A percentile compares a stretch with the other conserved stretches of the same genome.
Conservation (phyloP, 176 grass and related monocot species). For the Carex scoparia region DNA sequence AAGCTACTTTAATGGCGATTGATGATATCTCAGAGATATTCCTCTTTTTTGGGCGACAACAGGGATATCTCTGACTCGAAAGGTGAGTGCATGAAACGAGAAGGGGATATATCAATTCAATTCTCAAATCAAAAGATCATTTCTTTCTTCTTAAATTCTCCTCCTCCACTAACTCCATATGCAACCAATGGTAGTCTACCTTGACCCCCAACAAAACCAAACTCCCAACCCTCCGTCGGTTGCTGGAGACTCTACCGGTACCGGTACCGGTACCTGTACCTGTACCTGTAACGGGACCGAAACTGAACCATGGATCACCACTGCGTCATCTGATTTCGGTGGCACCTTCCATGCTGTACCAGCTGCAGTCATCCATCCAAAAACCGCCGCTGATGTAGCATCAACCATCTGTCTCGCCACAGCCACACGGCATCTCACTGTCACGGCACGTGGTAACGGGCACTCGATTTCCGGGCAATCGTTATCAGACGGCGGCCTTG, state of each 20-base stretch:
- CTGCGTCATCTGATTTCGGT: constrained; percentile 72
- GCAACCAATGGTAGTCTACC: constrained; percentile 16
- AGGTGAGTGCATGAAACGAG: constrained; percentile 8
- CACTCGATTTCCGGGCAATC: constrained; percentile 85
- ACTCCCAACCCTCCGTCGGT: constrained; percentile 12
- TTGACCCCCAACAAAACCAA: constrained; percentile 19
- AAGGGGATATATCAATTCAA: constrained; percentile 6
- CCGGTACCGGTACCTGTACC: neutral
- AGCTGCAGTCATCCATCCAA: constrained; percentile 45
- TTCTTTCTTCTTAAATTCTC: neutral
- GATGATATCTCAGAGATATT: constrained; percentile 16
- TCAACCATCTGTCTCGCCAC: constrained; percentile 41
- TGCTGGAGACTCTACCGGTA: neutral
- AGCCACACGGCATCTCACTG: constrained; percentile 33
- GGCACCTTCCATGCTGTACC: constrained; percentile 42
- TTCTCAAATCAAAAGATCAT: constrained; percentile 8
- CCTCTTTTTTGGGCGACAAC: constrained; percentile 12
- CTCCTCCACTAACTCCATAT: neutral
- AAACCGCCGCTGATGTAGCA: constrained; percentile 53
- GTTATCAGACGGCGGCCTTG: constrained; percentile 58
- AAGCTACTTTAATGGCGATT: constrained; percentile 15
- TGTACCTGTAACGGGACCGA: neutral
- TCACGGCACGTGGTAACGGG: constrained; percentile 85
- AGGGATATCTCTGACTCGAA: constrained; percentile 6
- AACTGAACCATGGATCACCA: constrained; percentile 19